These are phyloP conservation scores for Vicia faba DNA, from an alignment of 306 rosid species.

Conservation along the genomic window DNA sequence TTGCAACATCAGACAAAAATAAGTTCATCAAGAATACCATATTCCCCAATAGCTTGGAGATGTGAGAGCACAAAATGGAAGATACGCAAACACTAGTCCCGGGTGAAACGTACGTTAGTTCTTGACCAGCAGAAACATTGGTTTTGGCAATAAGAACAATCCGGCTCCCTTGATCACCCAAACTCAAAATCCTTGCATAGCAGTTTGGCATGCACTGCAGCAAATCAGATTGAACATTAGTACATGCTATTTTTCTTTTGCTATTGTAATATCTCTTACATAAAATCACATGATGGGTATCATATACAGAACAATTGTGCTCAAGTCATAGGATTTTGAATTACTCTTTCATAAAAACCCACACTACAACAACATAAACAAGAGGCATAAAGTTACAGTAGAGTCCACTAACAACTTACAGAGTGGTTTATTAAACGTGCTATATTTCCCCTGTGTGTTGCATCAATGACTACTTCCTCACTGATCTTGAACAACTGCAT, in stretches of 20 bases:
- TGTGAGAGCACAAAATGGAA: not conserved
- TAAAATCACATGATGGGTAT: constrained; percentile 28
- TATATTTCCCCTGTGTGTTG: constrained; percentile 78
- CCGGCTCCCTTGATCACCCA: constrained; percentile 70
- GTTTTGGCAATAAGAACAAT: constrained; percentile 91
- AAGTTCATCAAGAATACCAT: not conserved
- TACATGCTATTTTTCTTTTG: not conserved
- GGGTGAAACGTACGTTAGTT: constrained; percentile 67
- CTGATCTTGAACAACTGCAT: constrained; percentile 98
- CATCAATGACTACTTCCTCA: constrained; percentile 89
- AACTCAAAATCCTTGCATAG: constrained; percentile 86
- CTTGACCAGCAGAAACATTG: constrained; percentile 82
- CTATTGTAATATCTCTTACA: constrained; percentile 16
- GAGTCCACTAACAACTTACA: constrained; percentile 52
- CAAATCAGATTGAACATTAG: constrained; percentile 40
- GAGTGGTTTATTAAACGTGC: constrained; percentile 97
- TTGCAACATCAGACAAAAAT: constrained; percentile 31
- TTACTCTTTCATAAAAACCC: constrained; percentile 11
- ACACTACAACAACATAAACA: constrained; percentile 1
- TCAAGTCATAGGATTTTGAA: constrained; percentile 12
- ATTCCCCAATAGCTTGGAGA: constrained; percentile 15
- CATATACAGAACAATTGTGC: not conserved
- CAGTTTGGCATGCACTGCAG: constrained; percentile 98
- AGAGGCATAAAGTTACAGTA: not conserved
- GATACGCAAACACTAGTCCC: not conserved